Base-by-base conservation (phyloP, 768 basidiomycete genomes). In the Lentinula sp. region DNA sequence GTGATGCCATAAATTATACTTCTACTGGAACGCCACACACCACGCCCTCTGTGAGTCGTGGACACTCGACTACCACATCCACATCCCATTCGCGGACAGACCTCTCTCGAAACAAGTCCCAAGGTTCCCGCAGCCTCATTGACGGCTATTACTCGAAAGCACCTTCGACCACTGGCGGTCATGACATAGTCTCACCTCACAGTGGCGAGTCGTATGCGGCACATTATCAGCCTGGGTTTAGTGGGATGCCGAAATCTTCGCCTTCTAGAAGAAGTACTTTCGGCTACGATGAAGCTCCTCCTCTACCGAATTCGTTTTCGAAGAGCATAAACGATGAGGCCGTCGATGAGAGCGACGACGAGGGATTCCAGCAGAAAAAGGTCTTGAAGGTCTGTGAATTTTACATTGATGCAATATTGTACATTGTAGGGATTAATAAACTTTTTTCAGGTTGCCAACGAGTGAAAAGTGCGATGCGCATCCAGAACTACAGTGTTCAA, bases 181-280 rank as follows among this genome's bases (percentile, higher is more conserved):
- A 57, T 23, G 45, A 59, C n/a, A 10, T 49, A 6, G 23, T n/a
- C 13, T 36, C 57, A 16, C 57, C 46, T 10, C 18, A 32, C 18
- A 59, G 57, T n/a, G 57, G 41, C 16, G 57, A 59, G 35, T 48
- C 57, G 8, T 59, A 59, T n/a, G 57, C 45, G 9, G 45, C 57
- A 13, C 57, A 59, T 49, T 59, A 59, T 36, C 57, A 59, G 20
- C 57, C 45, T 43, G 57, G 57, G 16, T 59, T 35, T 37, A 59
- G 57, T 49, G 57, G 57, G 4, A 51, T 48, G 57, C 36, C 18
- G 20, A 39, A 41, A 56, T 23, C 55, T 48, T 8, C 37, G 33
- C 20, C 51, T 8, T 35, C 51, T 39, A 57, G 45, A 46, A 36
- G 41, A 36, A 16, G 56, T 13, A 57, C 42, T 2, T 23, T 46